Conservation (phyloP, 1,139 yeast genomes). For the Suzukiozyma palmioleophila region DNA sequence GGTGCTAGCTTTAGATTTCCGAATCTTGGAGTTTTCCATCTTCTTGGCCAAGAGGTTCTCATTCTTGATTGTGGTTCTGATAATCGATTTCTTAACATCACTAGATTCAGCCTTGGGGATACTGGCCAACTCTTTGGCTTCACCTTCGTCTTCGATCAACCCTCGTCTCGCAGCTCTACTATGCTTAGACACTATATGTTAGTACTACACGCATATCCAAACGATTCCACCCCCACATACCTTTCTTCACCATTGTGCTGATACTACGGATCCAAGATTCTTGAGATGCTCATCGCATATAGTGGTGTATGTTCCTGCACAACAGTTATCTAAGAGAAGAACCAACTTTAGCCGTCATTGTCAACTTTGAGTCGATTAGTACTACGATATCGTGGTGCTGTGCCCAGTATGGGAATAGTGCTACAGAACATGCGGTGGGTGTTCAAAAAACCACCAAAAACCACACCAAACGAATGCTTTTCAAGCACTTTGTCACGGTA, state of each 20-base stretch:
- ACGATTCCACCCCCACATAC: conserved; percentile 15
- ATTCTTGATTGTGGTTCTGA: conserved; percentile 65
- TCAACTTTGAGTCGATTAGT: too few relatives aligned
- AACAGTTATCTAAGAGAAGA: too few relatives aligned
- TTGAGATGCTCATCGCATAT: conserved; percentile 1
- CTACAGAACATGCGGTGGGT: too few relatives aligned
- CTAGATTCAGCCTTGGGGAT: conserved; percentile 57
- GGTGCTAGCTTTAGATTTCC: conserved; percentile 24
- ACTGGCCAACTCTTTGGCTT: conserved; percentile 44
- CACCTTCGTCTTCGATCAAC: conserved; percentile 35
- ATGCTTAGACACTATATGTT: conserved; percentile 52
- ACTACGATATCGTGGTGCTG: too few relatives aligned
- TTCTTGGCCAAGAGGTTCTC: conserved; percentile 58
- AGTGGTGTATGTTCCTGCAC: not conserved
- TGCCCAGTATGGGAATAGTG: too few relatives aligned
- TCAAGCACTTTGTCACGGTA: too few relatives aligned
- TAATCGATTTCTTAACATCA: conserved; percentile 58
- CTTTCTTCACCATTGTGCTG: conserved; percentile 24
- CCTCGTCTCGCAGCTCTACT: conserved; percentile 80
- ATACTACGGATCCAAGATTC: not conserved
- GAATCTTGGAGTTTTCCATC: conserved; percentile 40
- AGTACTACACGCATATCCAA: conserved; percentile 2
- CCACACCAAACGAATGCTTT: too few relatives aligned
- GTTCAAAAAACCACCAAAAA: too few relatives aligned
- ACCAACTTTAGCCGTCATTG: too few relatives aligned